These are phyloP conservation scores for Penicillium sp. DNA, from an alignment of 2,329 filamentous ascomycete species.

Conservation along the genomic window DNA sequence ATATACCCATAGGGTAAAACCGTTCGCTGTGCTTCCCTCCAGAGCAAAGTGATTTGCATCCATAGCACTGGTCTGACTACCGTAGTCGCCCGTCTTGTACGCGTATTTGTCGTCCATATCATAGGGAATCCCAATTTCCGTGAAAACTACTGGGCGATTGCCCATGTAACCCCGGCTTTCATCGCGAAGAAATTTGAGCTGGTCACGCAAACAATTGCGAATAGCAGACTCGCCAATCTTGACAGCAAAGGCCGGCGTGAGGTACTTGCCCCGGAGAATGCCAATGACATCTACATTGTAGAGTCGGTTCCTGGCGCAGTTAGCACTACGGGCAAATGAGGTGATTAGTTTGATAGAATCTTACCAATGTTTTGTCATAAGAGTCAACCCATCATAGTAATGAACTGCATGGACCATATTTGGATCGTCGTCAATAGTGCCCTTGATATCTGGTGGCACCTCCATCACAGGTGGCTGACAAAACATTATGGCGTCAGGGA, in stretches of 20 bases:
- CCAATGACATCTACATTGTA: slow-evolving; percentile 98
- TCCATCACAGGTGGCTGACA: slow-evolving; percentile 91
- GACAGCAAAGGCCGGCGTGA: slow-evolving; percentile 84
- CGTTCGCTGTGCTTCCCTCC: slow-evolving; percentile 77
- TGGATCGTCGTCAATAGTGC: slow-evolving; percentile 80
- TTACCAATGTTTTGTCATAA: slow-evolving; percentile 94
- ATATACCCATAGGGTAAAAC: slow-evolving; percentile 89
- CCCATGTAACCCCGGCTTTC: slow-evolving; percentile 89
- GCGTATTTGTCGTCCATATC: slow-evolving; percentile 98
- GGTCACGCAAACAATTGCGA: slow-evolving; percentile 85
- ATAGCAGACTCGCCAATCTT: slow-evolving; percentile 92
- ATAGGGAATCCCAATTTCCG: slow-evolving; percentile 95
- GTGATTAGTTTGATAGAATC: slow-evolving; percentile 13
- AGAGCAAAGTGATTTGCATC: slow-evolving; percentile 94
- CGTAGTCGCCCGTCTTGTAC: slow-evolving; percentile 93
- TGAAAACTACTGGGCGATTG: slow-evolving; percentile 81
- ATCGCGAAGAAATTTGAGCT: slow-evolving; percentile 74
- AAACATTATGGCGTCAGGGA: slow-evolving; percentile 78
- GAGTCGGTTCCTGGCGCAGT: slow-evolving; percentile 63
- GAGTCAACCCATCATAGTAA: slow-evolving; percentile 93
- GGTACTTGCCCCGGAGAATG: slow-evolving; percentile 81
- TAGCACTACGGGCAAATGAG: slow-evolving; percentile 1
- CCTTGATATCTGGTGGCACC: slow-evolving; percentile 82
- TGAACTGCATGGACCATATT: slow-evolving; percentile 91
- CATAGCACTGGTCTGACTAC: slow-evolving; percentile 84